Evolutionary conservation across 1,284 basidiomycete species (phyloP), one percentile per base, ranked within the genome.

Genomic region (Tylopilus sp.): DNA sequence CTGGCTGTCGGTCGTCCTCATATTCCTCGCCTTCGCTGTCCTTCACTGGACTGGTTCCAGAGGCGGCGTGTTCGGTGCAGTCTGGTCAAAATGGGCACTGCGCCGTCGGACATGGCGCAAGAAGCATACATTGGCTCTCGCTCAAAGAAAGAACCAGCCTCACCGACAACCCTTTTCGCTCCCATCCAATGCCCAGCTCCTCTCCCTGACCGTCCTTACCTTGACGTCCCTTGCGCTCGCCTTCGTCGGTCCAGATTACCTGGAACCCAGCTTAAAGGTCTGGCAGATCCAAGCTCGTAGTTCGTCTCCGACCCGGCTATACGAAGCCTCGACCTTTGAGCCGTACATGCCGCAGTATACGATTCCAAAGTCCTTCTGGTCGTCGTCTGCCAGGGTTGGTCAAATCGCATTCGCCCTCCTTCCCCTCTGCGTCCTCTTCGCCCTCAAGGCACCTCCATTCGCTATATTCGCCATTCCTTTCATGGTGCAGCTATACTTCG

Each of bases 361-460:
- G 46, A 83, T 93, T 61, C 57, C 69, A 45, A 90, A 89, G 65
- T 77, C 83, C 3, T 82, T 82, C 71, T 94, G 91, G 91, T 86
- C 88, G 0, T 73, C 81, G 0, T 86, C 83, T 15, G 81, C 80
- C 28, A 75, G 91, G 20, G 79, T 83, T 9, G 91, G 91, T 1
- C 73, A 87, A 53, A 83, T 92, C 50, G 82, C 87, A 2, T 92
- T 90, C 61, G 82, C 88, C 2, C 74, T 93, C 28, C 74, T 89
- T 28, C 91, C 91, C 0, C 75, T 93, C 15, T 82, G 82, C 48
- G 74, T 93, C 48, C 73, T 91, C 10, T 77, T 92, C 51, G 89
- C 85, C 3, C 77, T 93, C 65, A 93, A 92, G 66, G 77, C 86
- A 4, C 83, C 86, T 11, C 91, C 91, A 0, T 85, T 91, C 60